These are phyloP conservation scores for Fusarium lateritium DNA, from an alignment of 2,329 filamentous ascomycete genomes.

Conservation along the genomic window DNA sequence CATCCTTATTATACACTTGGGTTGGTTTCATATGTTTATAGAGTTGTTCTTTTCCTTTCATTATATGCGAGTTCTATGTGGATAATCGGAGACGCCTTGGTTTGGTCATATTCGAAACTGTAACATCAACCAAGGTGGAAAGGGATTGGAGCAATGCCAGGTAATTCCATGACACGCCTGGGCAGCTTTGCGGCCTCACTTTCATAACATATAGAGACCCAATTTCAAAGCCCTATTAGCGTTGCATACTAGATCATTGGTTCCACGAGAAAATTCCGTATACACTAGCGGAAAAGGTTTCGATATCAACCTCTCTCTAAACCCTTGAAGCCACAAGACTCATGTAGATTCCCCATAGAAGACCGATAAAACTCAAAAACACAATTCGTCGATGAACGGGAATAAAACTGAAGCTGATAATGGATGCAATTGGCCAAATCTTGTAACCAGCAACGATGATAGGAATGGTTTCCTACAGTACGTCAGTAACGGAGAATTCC, in stretches of 20 bases:
- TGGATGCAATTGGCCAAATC: constrained; percentile 66
- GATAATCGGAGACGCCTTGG: no score
- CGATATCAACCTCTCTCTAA: constrained; percentile 30
- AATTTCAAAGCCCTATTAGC: not conserved
- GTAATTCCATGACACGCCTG: no score
- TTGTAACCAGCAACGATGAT: constrained; percentile 66
- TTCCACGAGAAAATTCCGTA: no score
- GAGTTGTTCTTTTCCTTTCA: no score
- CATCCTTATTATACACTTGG: no score
- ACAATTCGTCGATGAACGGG: constrained; percentile 65
- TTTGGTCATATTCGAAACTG: no score
- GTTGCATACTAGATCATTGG: not conserved
- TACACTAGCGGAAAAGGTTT: no score
- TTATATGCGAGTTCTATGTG: no score
- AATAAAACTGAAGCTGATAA: constrained; percentile 65
- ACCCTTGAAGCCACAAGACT: constrained; percentile 62
- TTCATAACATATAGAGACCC: not conserved
- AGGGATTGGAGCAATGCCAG: no score
- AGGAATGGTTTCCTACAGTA: constrained; percentile 59
- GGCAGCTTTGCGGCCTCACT: no score
- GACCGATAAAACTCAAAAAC: constrained; percentile 64
- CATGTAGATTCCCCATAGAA: constrained; percentile 68
- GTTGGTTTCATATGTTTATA: no score
- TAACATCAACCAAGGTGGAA: no score
- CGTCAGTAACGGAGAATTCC: constrained; percentile 7